Conservation (phyloP, 2,329 filamentous ascomycete genomes). For the Botrytis galanthina region DNA sequence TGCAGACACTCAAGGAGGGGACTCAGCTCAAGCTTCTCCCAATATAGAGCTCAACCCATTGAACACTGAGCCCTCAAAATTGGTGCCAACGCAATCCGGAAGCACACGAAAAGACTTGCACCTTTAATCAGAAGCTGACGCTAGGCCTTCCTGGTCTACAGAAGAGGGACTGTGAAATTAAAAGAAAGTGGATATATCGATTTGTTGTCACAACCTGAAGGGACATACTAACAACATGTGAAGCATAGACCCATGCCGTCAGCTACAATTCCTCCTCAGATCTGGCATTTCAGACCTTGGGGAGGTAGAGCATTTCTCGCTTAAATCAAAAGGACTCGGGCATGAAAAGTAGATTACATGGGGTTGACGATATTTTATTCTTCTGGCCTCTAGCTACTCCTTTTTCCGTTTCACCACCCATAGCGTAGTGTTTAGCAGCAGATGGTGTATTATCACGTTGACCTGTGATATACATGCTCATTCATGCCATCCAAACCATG, state of each 20-base stretch:
- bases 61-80: too few relatives aligned
- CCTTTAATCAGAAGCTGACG: too few relatives aligned
- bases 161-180: too few relatives aligned
- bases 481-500: not conserved
- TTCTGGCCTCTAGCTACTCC: not conserved
- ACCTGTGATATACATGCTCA: not conserved
- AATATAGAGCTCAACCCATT: too few relatives aligned
- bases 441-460: not conserved
- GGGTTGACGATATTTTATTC: constrained; percentile 4
- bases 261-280: not conserved
- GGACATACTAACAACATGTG: not conserved
- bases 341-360: too few relatives aligned
- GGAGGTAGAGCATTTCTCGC: not conserved
- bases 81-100: too few relatives aligned
- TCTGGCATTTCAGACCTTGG: not conserved
- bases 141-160: too few relatives aligned
- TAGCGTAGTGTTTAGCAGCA: not conserved
- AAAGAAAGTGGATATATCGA: too few relatives aligned
- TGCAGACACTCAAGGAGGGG: too few relatives aligned
- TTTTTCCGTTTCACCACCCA: not conserved
- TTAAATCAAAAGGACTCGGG: not conserved
- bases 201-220: not conserved
- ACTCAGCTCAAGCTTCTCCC: too few relatives aligned
- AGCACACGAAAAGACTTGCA: too few relatives aligned
- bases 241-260: not conserved